phyloP scores from a whole-genome alignment of 306 rosid species.

The Luffa acutangula region DNA sequence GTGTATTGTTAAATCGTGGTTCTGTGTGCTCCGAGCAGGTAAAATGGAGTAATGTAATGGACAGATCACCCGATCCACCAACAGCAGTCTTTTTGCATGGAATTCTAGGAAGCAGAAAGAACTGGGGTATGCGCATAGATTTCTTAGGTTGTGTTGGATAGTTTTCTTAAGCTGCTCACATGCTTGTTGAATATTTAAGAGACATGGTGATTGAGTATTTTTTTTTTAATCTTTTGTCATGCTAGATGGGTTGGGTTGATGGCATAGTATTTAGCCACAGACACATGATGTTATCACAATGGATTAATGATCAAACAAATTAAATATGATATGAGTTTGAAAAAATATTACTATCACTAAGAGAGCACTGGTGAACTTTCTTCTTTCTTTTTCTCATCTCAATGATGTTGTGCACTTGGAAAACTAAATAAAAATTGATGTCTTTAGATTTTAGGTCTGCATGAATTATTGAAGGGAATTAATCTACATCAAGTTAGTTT shows the following conservation, averaged over 20 bases:
- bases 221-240: neutral
- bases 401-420: neutral
- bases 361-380: neutral
- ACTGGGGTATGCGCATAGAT: slow-evolving; percentile 65
- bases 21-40: slow-evolving; percentile 34
- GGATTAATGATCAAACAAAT: neutral
- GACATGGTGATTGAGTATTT: slow-evolving; percentile 6
- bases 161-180: neutral
- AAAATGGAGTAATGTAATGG: slow-evolving; percentile 75
- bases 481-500: neutral
- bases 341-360: neutral
- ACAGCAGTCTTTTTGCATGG: slow-evolving; percentile 95
- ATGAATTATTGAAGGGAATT: neutral
- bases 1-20: neutral
- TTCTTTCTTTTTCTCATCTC: neutral
- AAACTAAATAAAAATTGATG: neutral
- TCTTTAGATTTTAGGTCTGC: neutral
- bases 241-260: neutral
- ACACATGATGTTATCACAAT: slow-evolving; percentile 1
- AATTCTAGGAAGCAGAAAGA: slow-evolving; percentile 81
- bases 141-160: neutral
- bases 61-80: slow-evolving; percentile 59
- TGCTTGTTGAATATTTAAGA: neutral
- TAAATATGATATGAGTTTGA: neutral
- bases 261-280: neutral